Evolutionary conservation across 208 protist species (phyloP).

Genomic region (Crithidia sp.): DNA sequence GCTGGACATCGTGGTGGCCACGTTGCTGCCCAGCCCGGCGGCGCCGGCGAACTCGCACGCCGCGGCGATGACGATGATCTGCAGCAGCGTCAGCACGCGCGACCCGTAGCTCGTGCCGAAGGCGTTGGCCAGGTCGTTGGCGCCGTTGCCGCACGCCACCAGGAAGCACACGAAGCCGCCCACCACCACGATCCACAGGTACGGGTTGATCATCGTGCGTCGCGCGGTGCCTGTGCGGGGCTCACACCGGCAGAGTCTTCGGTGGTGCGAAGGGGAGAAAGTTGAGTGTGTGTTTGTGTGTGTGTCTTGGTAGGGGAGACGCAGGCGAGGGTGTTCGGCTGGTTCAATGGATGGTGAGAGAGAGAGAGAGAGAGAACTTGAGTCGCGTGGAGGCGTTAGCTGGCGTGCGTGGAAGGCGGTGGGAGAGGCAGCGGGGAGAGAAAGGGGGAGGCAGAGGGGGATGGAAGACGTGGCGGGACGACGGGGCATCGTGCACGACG

Average conservation of each 20-base stretch:
- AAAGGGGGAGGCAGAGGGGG: neutral
- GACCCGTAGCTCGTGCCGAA: constrained; percentile 87
- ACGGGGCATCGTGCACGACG: no score
- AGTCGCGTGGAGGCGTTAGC: constrained; percentile 1
- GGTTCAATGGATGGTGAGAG: no score
- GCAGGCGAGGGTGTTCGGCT: neutral
- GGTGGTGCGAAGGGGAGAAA: neutral
- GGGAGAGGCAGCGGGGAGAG: neutral
- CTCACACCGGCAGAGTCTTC: no score
- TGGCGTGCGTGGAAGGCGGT: constrained; percentile 1
- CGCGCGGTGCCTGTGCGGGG: neutral
- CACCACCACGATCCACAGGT: constrained; percentile 78
- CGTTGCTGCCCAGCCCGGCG: constrained; percentile 57
- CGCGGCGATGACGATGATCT: constrained; percentile 78
- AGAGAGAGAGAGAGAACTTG: neutral
- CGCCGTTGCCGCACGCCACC: constrained; percentile 75
- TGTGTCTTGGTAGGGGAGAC: neutral
- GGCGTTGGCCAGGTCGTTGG: constrained; percentile 91
- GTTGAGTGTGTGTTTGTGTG: neutral
- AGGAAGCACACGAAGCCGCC: constrained; percentile 73
- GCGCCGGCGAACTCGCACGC: constrained; percentile 79
- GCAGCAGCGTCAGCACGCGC: constrained; percentile 61
- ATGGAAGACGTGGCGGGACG: neutral
- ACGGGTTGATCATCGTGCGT: constrained; percentile 48
- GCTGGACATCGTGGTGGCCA: constrained; percentile 65